Evolutionary conservation across 192 early-diverging fungal genomes (phyloP).

Genomic region (Linnemannia elongata): DNA sequence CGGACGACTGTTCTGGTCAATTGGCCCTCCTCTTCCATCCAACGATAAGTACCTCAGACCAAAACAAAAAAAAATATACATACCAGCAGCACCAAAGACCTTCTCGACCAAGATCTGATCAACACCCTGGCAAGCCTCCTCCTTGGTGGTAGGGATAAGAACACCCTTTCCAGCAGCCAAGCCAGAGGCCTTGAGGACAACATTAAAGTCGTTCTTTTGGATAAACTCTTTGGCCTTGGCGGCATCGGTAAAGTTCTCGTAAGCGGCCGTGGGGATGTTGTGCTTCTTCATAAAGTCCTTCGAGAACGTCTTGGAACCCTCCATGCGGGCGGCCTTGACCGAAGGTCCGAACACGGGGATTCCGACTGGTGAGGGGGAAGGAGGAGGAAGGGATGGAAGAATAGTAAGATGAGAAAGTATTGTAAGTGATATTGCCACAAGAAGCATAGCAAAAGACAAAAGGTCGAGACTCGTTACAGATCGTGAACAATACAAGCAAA

Average conservation of each 20-base stretch:
- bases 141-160: conserved; percentile 85
- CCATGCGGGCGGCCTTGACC: conserved; percentile 87
- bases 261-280: conserved; percentile 95
- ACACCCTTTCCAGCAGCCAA: conserved; percentile 99
- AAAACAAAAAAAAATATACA: conserved; percentile 7
- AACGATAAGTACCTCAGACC: not conserved
- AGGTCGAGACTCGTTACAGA: not conserved
- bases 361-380: conserved; percentile 68
- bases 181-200: conserved; percentile 84
- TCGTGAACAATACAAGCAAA: not conserved
- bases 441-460: not conserved
- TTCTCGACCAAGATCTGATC: conserved; percentile 91
- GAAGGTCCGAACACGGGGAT: conserved; percentile 96
- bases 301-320: conserved; percentile 98
- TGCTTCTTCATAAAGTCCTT: conserved; percentile 99
- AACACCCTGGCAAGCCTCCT: conserved; percentile 89
- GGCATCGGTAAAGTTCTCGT: conserved; percentile 65
- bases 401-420: not conserved
- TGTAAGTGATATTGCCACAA: not conserved
- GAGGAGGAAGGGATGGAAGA: not conserved
- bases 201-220: conserved; percentile 35
- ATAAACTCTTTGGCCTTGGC: conserved; percentile 28
- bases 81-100: conserved; percentile 91
- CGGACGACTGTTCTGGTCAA: not conserved
- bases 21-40: not conserved